These are phyloP conservation scores for Exserohilum rostratum DNA, from an alignment of 2,329 filamentous ascomycete genomes.

Conservation along the genomic window DNA sequence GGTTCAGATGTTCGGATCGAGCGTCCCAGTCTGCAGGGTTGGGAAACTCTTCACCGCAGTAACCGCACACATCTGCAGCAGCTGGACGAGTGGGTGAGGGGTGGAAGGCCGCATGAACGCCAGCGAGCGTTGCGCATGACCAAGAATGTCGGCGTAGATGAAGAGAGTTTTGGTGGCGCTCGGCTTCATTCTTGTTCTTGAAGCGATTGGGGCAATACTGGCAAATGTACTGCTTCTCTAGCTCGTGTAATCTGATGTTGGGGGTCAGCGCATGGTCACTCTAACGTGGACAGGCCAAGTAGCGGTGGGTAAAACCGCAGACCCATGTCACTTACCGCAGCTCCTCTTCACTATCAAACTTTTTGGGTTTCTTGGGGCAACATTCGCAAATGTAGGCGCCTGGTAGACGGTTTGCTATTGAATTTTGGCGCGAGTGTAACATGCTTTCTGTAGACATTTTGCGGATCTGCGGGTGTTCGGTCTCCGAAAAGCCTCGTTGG, in stretches of 20 bases:
- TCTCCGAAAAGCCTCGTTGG: conserved; percentile 51
- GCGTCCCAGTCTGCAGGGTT: conserved; percentile 89
- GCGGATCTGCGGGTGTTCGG: conserved; percentile 47
- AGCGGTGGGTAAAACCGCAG: conserved; percentile 31
- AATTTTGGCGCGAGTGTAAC: conserved; percentile 56
- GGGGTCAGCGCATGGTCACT: conserved; percentile 27
- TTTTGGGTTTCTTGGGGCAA: conserved; percentile 96
- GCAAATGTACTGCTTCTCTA: conserved; percentile 96
- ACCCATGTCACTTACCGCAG: conserved; percentile 69
- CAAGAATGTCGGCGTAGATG: conserved; percentile 92
- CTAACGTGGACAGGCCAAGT: conserved; percentile 19
- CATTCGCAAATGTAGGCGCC: conserved; percentile 83
- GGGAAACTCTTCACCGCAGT: conserved; percentile 91
- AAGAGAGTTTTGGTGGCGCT: conserved; percentile 93
- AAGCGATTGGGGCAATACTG: conserved; percentile 92
- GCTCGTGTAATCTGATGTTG: conserved; percentile 74
- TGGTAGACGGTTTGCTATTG: conserved; percentile 58
- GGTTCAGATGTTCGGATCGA: conserved; percentile 84
- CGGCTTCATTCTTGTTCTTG: conserved; percentile 98
- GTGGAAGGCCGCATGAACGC: conserved; percentile 82
- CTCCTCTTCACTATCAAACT: conserved; percentile 85
- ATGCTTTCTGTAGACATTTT: conserved; percentile 57
- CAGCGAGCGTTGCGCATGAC: conserved; percentile 86
- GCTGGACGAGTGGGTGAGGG: conserved; percentile 69
- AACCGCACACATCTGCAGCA: conserved; percentile 82